A percentile compares a stretch with the other conserved stretches of the same genome.
Evolutionary conservation across 169 alveolate species (phyloP).

Genomic region (Plasmodium yoelii): DNA sequence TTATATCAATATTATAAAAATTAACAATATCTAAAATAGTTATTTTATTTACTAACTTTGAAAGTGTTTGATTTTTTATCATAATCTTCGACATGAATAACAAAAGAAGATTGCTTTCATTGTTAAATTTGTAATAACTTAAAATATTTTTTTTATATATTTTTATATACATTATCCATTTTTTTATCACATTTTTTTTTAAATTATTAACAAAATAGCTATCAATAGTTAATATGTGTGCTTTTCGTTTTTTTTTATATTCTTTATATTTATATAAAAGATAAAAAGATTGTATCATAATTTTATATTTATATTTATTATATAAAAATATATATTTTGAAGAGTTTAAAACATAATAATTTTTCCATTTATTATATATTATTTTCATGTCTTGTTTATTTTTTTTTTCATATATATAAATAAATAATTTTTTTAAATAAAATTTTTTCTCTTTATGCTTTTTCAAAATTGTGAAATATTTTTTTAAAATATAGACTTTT

Average conservation of each 20-base stretch:
- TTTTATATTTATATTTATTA: slow-evolving; percentile 45
- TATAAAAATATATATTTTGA: slow-evolving; percentile 33
- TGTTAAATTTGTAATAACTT: slow-evolving; percentile 21
- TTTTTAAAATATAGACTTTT: slow-evolving; percentile 11
- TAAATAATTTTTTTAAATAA: slow-evolving; percentile 24
- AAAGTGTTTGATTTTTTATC: not conserved
- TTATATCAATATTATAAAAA: slow-evolving; percentile 34
- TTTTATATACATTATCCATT: slow-evolving; percentile 14
- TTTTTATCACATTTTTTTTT: not conserved
- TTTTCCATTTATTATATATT: slow-evolving; percentile 36
- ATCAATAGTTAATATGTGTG: not conserved
- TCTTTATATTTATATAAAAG: slow-evolving; percentile 10
- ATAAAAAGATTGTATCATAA: slow-evolving; percentile 24
- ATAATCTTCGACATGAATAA: slow-evolving; percentile 14
- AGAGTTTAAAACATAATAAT: slow-evolving; percentile 21
- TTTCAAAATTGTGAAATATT: slow-evolving; percentile 16
- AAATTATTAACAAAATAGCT: slow-evolving; percentile 4
- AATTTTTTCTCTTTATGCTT: slow-evolving; percentile 28
- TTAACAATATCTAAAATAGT: slow-evolving; percentile 36
- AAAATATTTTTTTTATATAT: slow-evolving; percentile 20
- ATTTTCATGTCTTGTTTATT: slow-evolving; percentile 13
- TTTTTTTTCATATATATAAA: slow-evolving; percentile 29
- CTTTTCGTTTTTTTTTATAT: slow-evolving; percentile 20
- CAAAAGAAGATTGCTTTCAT: slow-evolving; percentile 19
- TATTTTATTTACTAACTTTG: not conserved